Evolutionary conservation across 1,284 basidiomycete species (phyloP), one percentile per base, ranked within the genome.

Genomic region (Pholiota adiposa): DNA sequence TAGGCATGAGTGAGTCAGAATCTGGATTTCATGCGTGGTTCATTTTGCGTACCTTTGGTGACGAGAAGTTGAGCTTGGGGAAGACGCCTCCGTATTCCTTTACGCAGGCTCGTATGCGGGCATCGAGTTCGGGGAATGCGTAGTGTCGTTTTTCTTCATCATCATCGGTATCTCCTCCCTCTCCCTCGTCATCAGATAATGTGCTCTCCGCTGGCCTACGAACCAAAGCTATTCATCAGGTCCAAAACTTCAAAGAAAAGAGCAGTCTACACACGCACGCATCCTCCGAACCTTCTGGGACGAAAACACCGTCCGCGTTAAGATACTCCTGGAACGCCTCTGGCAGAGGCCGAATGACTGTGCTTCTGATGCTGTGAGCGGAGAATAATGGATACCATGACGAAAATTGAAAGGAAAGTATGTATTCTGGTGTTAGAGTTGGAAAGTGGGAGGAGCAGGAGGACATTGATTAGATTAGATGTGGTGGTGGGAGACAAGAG

Each of bases 41-140:
- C 12, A n/a, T 38, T 7, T n/a, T 4, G 36, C 36, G 16, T 16
- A 93, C 95, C 77, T 90, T 89, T 27, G 95, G 95, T 16, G 92
- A 89, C 3, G 94, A 94, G 78, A 96, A 97, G 70, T 97, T 97
- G 53, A 97, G 84, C 73, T 99, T 99, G 0, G 97, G 96, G 69
- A 99, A 98, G 7, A 97, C 90, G 2, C 91, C 88, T 1, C 86
- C 90, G 64, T 94, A 96, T 59, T 84, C 76, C 25, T 75, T 67
- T 12, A 98, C 79, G n/a, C 83, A 85, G 7, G 77, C 71, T 50
- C 92, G 79, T 63, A 98, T 96, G 61, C 80, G 79, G 6, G 77
- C 75, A 68, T 96, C 94, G 18, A 98, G 76, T 57, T 88, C 87
- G 0, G 94, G 93, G 73, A 92, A 94, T 1, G 88, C 78, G 66